These are phyloP conservation scores for Auxenochlorella pyrenoidosa DNA, from an alignment of 139 green algal genomes.

Conservation along the genomic window DNA sequence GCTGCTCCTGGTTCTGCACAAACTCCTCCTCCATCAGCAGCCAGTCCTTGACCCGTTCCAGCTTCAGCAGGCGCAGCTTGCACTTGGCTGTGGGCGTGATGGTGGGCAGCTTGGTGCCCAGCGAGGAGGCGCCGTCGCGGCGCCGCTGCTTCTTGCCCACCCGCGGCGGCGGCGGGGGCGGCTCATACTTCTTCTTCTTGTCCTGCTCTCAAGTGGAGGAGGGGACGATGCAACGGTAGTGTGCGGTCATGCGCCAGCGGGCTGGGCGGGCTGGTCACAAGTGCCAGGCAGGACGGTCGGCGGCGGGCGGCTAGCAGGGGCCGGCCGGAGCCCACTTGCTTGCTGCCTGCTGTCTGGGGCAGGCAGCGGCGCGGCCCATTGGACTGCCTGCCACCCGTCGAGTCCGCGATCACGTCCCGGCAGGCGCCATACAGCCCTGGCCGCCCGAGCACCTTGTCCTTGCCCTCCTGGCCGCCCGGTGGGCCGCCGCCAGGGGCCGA, in stretches of 20 bases:
- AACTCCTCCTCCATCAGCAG: conserved; percentile 99
- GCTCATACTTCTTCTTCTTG: conserved; percentile 99
- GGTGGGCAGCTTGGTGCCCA: conserved; percentile 85
- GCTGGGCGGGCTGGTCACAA: too few species aligned
- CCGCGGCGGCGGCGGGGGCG: conserved; percentile 89
- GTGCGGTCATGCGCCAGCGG: too few species aligned
- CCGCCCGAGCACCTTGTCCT: conserved; percentile 19
- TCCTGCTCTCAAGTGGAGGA: conserved; percentile 33
- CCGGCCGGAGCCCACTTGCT: neutral
- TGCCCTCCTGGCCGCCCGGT: conserved; percentile 22
- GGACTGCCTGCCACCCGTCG: too few species aligned
- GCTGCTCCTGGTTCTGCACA: conserved; percentile 91
- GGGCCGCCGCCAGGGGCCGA: conserved; percentile 14
- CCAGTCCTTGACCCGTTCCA: conserved; percentile 99
- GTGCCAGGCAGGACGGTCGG: too few species aligned
- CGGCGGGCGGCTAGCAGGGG: neutral
- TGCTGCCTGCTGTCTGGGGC: too few species aligned
- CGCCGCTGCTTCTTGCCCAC: conserved; percentile 95
- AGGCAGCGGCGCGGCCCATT: too few species aligned
- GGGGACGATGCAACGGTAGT: neutral
- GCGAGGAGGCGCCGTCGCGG: conserved; percentile 69
- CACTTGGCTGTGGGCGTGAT: conserved; percentile 95
- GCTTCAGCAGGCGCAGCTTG: conserved; percentile 97
- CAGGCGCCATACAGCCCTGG: neutral
- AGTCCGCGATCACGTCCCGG: neutral